Conservation (phyloP, 805 yeast genomes). For the Brettanomyces naardenensis region DNA sequence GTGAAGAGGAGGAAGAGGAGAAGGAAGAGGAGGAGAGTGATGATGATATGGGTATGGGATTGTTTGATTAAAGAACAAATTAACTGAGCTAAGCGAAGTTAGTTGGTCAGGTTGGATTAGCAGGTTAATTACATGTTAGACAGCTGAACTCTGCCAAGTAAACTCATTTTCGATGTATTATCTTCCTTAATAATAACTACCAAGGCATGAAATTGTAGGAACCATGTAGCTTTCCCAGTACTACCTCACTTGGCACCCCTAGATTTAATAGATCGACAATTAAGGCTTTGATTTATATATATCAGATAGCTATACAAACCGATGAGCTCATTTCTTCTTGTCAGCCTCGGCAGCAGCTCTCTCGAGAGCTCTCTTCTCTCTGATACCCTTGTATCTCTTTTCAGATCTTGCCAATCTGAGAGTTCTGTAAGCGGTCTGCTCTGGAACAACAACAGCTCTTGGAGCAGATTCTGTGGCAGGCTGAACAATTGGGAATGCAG, state of each 20-base stretch:
- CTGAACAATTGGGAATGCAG: conserved; percentile 90
- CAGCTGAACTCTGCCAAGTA: too few species aligned
- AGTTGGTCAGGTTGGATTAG: too few species aligned
- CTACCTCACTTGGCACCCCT: too few species aligned
- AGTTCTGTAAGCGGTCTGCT: conserved; percentile 79
- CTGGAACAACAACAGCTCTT: conserved; percentile 80
- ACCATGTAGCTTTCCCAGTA: too few species aligned
- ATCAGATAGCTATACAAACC: conserved; percentile 1
- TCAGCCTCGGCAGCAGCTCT: conserved; percentile 99
- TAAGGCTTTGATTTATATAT: neutral
- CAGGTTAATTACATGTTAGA: too few species aligned
- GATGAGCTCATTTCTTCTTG: conserved; percentile 77
- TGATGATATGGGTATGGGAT: conserved; percentile 80
- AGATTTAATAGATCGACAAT: too few species aligned
- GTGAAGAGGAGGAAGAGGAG: conserved; percentile 53
- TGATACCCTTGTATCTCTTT: conserved; percentile 89
- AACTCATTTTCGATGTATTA: too few species aligned
- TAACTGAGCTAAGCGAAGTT: too few species aligned
- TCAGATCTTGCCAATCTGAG: conserved; percentile 93
- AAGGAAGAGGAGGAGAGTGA: conserved; percentile 62
- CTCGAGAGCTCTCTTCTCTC: conserved; percentile 96
- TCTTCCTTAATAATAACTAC: too few species aligned
- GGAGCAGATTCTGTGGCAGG: conserved; percentile 63
- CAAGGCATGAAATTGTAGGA: too few species aligned
- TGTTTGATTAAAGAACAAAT: conserved; percentile 72